These are phyloP conservation scores for Botryotinia calthae DNA, from an alignment of 2,329 filamentous ascomycete species.

Conservation along the genomic window DNA sequence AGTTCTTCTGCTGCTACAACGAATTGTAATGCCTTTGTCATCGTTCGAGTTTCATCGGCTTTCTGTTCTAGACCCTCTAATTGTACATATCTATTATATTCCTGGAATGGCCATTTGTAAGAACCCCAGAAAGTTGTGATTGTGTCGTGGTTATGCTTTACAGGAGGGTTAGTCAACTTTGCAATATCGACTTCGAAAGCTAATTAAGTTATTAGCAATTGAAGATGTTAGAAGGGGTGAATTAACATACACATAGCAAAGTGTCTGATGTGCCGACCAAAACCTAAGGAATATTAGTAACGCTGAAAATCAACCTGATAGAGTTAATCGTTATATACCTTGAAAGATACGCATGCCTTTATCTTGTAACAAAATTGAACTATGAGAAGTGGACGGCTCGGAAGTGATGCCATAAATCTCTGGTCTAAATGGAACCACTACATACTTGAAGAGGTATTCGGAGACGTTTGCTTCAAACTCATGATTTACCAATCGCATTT, in stretches of 20 bases:
- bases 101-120: conserved; percentile 61
- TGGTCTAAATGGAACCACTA: conserved; percentile 64
- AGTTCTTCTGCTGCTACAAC: conserved; percentile 58
- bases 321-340: conserved; percentile 35
- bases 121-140: conserved; percentile 60
- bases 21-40: conserved; percentile 59
- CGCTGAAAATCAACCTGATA: not conserved
- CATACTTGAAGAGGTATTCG: conserved; percentile 56
- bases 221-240: not conserved
- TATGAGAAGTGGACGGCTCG: conserved; percentile 26
- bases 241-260: conserved; percentile 54
- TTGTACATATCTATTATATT: conserved; percentile 58
- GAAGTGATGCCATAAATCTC: conserved; percentile 58
- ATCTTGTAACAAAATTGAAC: conserved; percentile 38
- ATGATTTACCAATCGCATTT: conserved; percentile 58
- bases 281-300: conserved; percentile 36
- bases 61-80: conserved; percentile 60
- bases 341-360: conserved; percentile 60
- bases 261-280: conserved; percentile 57
- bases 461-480: conserved; percentile 60
- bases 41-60: conserved; percentile 60
- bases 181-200: conserved; percentile 63
- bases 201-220: conserved; percentile 6
- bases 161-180: conserved; percentile 49
- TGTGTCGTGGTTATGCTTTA: conserved; percentile 55